phyloP scores from a whole-genome alignment of 495 filamentous ascomycete species.

The Lasiosphaeria hispida region DNA sequence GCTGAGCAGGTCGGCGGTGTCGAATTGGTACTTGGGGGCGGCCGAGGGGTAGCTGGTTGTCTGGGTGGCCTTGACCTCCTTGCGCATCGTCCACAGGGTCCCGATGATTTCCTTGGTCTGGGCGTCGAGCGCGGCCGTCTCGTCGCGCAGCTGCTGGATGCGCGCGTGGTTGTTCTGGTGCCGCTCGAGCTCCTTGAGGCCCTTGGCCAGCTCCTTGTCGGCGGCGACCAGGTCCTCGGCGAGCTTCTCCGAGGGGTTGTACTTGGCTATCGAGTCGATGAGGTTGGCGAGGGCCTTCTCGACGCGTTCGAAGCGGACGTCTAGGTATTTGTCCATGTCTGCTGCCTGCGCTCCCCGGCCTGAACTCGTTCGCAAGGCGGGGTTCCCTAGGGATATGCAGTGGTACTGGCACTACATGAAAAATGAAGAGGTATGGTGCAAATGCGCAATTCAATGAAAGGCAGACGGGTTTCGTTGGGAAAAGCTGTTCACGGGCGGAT shows the following conservation, averaged over 20 bases:
- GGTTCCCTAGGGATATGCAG: no score
- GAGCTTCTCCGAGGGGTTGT: slow-evolving; percentile 65
- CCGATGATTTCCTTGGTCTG: slow-evolving; percentile 60
- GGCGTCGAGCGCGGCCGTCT: slow-evolving; percentile 56
- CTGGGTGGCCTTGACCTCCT: slow-evolving; percentile 59
- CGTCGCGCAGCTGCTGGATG: slow-evolving; percentile 60
- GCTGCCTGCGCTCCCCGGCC: not conserved
- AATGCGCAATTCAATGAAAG: no score
- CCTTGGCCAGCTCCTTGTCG: slow-evolving; percentile 59
- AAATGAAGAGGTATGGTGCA: no score
- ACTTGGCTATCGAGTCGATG: slow-evolving; percentile 72
- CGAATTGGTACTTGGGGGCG: slow-evolving; percentile 45
- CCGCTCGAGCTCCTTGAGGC: slow-evolving; percentile 59
- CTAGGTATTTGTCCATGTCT: slow-evolving; percentile 59
- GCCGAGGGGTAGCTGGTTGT: slow-evolving; percentile 48
- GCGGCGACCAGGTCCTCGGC: slow-evolving; percentile 66
- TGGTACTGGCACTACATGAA: no score
- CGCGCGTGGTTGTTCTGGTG: slow-evolving; percentile 68
- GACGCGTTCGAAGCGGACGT: slow-evolving; percentile 62
- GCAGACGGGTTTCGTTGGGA: not conserved
- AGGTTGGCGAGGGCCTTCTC: slow-evolving; percentile 64
- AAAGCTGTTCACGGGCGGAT: not conserved
- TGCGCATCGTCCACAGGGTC: slow-evolving; percentile 62
- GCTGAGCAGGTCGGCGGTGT: slow-evolving; percentile 63
- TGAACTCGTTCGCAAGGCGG: not conserved